Evolutionary conservation across 805 yeast genomes (phyloP), one percentile per base, ranked within the genome.

Genomic region (Myxozyma lipomycoides): DNA sequence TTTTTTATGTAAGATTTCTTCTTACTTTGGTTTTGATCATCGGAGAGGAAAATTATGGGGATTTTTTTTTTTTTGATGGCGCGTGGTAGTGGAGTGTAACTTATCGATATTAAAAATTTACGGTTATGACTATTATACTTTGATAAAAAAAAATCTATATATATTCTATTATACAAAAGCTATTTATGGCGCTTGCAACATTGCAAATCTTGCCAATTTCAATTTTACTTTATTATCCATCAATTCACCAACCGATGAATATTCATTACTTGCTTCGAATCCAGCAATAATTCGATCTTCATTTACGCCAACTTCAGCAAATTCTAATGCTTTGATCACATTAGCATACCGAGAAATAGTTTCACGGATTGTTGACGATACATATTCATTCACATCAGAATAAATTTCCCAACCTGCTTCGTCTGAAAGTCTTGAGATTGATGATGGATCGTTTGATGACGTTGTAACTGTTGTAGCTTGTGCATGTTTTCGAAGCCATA

Each of bases 331-430:
- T 62, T 79, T 78, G 45, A 93, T 74, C 58, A 93, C 90, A 66
- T 88, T 88, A 45, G 84, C 78, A 67, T 93, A 93, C 55, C 98
- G 75, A 1, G 95, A 77, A 28, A 93, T 90, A 5, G 88, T 84
- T 53, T 77, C 78, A 58, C 91, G 78, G 17, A 80, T 74, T 17
- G 78, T 72, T 25, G 74, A 69, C 4, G 85, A 71, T 19, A 93
- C 82, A 19, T 70, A 69, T 56, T 53, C 64, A 65, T 93, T 95
- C 52, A 78, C 77, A 68, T 95, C 98, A 46, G 91, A 82, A 70
- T 93, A 93, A 37, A 93, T 91, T 65, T 90, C 95, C 93, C 95
- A 83, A 1, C 96, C 84, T 25, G 95, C 83, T 63, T 90, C 96
- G 67, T 86, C 93, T 65, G 90, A 96, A 43, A 93, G 71, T 60